Evolutionary conservation across 306 rosid species (phyloP).

Genomic region (Chamaecrista fasciculata): DNA sequence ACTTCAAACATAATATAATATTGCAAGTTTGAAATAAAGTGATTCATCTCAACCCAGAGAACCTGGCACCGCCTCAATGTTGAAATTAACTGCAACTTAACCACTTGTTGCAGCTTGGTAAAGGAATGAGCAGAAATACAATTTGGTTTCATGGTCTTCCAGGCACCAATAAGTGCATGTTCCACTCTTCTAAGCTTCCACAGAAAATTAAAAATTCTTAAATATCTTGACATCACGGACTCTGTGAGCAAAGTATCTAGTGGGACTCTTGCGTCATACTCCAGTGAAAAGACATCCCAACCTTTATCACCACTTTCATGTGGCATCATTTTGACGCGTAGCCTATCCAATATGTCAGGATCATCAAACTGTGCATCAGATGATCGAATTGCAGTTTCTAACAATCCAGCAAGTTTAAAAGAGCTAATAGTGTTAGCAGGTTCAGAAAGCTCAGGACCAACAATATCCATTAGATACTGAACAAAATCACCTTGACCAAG

Average conservation of each 20-base stretch:
- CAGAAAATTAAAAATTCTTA: constrained; percentile 77
- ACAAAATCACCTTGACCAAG: constrained; percentile 98
- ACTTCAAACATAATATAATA: constrained; percentile 97
- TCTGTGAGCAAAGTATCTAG: constrained; percentile 85
- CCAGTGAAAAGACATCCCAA: constrained; percentile 93
- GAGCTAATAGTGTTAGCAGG: constrained; percentile 91
- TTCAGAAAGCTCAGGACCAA: constrained; percentile 91
- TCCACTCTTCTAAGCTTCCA: constrained; percentile 96
- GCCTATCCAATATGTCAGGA: constrained; percentile 86
- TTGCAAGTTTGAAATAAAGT: constrained; percentile 86
- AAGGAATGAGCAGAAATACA: constrained; percentile 78
- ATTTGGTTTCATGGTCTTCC: constrained; percentile 96
- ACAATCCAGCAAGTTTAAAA: constrained; percentile 80
- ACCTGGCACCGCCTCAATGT: constrained; percentile 93
- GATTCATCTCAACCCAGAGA: constrained; percentile 94
- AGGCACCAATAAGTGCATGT: constrained; percentile 89
- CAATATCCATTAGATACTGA: constrained; percentile 89
- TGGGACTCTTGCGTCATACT: constrained; percentile 85
- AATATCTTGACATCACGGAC: constrained; percentile 83
- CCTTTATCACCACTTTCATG: constrained; percentile 89
- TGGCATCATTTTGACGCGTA: constrained; percentile 94
- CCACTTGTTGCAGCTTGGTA: constrained; percentile 61
- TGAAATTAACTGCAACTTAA: constrained; percentile 72
- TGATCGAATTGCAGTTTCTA: constrained; percentile 84
- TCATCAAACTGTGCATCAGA: constrained; percentile 94